phyloP scores from a whole-genome alignment of 2,329 filamentous ascomycete species.

The Furcasterigmium furcatum region DNA sequence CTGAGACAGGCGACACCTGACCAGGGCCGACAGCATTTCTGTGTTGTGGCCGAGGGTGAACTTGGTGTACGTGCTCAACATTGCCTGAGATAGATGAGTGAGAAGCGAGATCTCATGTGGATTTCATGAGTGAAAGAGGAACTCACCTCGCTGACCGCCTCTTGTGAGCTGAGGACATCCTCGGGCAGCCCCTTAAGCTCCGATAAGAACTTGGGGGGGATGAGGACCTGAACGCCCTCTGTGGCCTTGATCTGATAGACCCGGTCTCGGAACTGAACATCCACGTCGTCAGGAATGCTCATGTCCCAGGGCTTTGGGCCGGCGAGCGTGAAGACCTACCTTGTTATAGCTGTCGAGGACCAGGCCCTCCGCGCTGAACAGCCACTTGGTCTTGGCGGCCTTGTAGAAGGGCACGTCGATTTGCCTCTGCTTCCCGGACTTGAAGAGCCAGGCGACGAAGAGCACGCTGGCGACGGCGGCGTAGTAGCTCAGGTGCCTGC shows the following conservation, averaged over 20 bases:
- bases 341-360: constrained; percentile 47
- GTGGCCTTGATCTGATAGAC: constrained; percentile 50
- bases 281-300: too few species aligned
- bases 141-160: constrained; percentile 43
- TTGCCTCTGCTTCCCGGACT: constrained; percentile 22
- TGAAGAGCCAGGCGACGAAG: constrained; percentile 35
- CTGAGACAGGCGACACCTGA: constrained; percentile 44
- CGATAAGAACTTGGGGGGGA: constrained; percentile 39
- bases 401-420: constrained; percentile 43
- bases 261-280: constrained; percentile 41
- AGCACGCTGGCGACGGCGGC: constrained; percentile 30
- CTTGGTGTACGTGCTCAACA: constrained; percentile 48
- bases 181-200: constrained; percentile 47
- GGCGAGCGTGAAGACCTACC: constrained; percentile 21
- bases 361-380: constrained; percentile 44
- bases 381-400: constrained; percentile 45
- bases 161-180: constrained; percentile 43
- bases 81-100: constrained; percentile 31
- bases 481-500: constrained; percentile 35
- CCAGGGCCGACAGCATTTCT: constrained; percentile 38
- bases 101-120: too few species aligned
- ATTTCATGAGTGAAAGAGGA: too few species aligned
- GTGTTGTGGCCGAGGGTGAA: constrained; percentile 43
- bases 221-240: constrained; percentile 44
- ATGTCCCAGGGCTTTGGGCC: too few species aligned